These are phyloP conservation scores for Waltergamsia citrina DNA, from an alignment of 2,329 filamentous ascomycete genomes.

Conservation along the genomic window DNA sequence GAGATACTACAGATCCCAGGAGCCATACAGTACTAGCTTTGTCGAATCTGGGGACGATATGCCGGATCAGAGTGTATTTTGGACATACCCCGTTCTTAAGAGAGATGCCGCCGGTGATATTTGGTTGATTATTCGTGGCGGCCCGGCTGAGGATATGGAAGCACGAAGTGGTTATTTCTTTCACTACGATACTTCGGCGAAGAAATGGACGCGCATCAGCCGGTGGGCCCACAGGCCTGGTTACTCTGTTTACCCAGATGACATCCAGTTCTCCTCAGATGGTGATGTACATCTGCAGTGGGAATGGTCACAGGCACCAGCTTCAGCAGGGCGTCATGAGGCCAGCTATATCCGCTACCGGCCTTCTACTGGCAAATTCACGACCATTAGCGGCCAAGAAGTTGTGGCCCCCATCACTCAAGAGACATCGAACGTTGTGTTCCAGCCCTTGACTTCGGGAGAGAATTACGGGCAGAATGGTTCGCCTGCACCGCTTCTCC, in stretches of 20 bases:
- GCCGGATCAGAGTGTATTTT: slow-evolving; percentile 9
- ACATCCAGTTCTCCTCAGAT: slow-evolving; percentile 14
- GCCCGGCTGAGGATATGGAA: slow-evolving; percentile 6
- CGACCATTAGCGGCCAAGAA: slow-evolving; percentile 6
- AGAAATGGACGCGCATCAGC: slow-evolving; percentile 7
- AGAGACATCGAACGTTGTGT: slow-evolving; percentile 7
- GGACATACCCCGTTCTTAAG: slow-evolving; percentile 10
- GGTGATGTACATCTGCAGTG: slow-evolving; percentile 15
- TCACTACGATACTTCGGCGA: slow-evolving; percentile 7
- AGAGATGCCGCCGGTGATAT: slow-evolving; percentile 8
- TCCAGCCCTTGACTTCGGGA: slow-evolving; percentile 11
- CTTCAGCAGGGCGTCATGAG: slow-evolving; percentile 14
- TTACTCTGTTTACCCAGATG: slow-evolving; percentile 15
- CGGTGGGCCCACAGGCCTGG: slow-evolving; percentile 11
- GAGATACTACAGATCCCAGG: slow-evolving; percentile 13
- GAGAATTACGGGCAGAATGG: slow-evolving; percentile 11
- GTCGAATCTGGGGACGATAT: slow-evolving; percentile 10
- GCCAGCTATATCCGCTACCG: slow-evolving; percentile 14
- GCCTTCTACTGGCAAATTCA: slow-evolving; percentile 10
- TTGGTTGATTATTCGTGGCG: slow-evolving; percentile 10
- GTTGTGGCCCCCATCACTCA: slow-evolving; percentile 9
- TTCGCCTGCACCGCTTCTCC: slow-evolving; percentile 9
- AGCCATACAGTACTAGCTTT: slow-evolving; percentile 11
- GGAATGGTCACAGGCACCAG: slow-evolving; percentile 16
- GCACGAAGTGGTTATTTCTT: slow-evolving; percentile 9